phyloP scores from a whole-genome alignment of 148 eudicot species.

The Rheum nobile region DNA sequence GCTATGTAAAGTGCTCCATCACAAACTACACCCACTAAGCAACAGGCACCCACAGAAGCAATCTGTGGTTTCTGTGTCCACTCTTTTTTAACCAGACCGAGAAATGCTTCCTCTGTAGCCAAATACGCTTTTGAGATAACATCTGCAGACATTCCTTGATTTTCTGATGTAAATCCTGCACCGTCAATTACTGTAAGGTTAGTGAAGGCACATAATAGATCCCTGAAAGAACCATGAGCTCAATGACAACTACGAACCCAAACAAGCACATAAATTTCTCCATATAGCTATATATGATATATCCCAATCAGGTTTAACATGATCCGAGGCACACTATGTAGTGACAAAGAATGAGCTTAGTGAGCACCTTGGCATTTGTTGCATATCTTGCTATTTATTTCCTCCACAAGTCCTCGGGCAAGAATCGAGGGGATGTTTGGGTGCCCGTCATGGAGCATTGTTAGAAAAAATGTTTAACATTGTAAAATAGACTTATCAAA shows the following conservation, averaged over 20 bases:
- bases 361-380: background rate
- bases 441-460: no score
- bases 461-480: background rate
- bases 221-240: background rate
- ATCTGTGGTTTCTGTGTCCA: conserved; percentile 60
- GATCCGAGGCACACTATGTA: background rate
- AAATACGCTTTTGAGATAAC: conserved; percentile 54
- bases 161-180: conserved; percentile 59
- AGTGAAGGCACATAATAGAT: conserved; percentile 20
- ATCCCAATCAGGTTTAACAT: background rate
- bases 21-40: conserved; percentile 68
- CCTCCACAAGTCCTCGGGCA: background rate
- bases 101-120: conserved; percentile 70
- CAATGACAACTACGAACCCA: background rate
- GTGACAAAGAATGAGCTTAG: background rate
- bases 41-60: conserved; percentile 80
- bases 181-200: conserved; percentile 35
- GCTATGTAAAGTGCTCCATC: conserved; percentile 54
- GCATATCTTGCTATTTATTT: background rate
- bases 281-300: background rate
- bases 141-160: conserved; percentile 52
- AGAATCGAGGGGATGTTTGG: background rate
- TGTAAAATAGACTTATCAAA: background rate
- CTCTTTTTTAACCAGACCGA: conserved; percentile 39
- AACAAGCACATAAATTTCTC: background rate